These are phyloP conservation scores for Ceratocystis cubensis DNA, from an alignment of 2,329 filamentous ascomycete genomes.

Conservation along the genomic window DNA sequence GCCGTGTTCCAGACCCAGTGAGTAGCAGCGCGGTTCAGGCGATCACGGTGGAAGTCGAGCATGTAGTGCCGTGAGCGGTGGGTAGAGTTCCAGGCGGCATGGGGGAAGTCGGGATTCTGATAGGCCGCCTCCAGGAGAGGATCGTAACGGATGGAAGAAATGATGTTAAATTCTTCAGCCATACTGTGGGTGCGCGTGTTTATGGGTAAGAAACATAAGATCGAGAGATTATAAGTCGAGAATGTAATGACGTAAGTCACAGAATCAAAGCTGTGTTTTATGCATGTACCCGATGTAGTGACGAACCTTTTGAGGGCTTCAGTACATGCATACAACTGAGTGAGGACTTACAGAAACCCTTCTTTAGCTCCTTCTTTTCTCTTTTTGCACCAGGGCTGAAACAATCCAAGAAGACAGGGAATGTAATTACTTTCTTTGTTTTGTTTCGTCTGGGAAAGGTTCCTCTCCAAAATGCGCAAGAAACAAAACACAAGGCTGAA, in stretches of 20 bases:
- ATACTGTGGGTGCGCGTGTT: slow-evolving; percentile 23
- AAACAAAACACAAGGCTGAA: background rate
- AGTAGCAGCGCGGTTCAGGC: slow-evolving; percentile 52
- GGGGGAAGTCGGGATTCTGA: slow-evolving; percentile 29
- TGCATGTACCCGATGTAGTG: background rate
- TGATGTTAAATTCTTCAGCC: slow-evolving; percentile 44
- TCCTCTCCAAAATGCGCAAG: background rate
- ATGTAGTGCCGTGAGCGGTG: slow-evolving; percentile 59
- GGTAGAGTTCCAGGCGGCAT: slow-evolving; percentile 41
- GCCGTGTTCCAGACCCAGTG: slow-evolving; percentile 44
- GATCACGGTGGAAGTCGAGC: slow-evolving; percentile 63
- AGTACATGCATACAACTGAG: background rate
- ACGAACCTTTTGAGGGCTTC: background rate
- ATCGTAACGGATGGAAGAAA: slow-evolving; percentile 63
- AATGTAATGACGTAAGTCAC: background rate
- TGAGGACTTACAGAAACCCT: no score
- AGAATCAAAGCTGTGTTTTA: background rate
- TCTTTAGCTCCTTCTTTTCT: no score
- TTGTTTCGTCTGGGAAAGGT: background rate
- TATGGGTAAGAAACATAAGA: background rate
- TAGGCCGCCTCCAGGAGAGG: slow-evolving; percentile 38
- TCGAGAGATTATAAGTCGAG: background rate
- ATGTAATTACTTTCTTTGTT: background rate
- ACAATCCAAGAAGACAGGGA: background rate
- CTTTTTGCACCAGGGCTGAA: no score